These are phyloP conservation scores for Xenoacremonium recifei DNA, from an alignment of 2,329 filamentous ascomycete species.

Conservation along the genomic window DNA sequence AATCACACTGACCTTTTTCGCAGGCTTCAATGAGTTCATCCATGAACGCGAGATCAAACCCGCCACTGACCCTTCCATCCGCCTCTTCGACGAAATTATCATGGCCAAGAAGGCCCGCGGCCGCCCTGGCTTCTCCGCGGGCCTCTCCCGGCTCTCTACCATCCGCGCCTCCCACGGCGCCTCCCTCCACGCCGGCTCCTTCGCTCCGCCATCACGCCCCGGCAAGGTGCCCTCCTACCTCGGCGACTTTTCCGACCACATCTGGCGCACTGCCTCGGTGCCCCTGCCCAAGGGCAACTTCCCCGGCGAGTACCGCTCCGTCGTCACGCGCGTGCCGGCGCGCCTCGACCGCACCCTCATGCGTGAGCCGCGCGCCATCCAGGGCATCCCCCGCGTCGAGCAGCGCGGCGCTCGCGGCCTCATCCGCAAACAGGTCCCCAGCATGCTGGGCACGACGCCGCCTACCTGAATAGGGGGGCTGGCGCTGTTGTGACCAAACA, in stretches of 20 bases:
- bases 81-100: constrained; percentile 82
- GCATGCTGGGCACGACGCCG: constrained; percentile 44
- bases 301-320: constrained; percentile 59
- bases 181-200: constrained; percentile 38
- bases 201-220: constrained; percentile 35
- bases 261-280: constrained; percentile 70
- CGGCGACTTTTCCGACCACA: constrained; percentile 71
- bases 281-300: constrained; percentile 61
- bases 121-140: constrained; percentile 63
- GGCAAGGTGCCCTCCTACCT: constrained; percentile 59
- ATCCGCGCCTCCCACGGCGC: constrained; percentile 56
- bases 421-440: constrained; percentile 55
- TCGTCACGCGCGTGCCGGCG: constrained; percentile 68
- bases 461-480: constrained; percentile 31
- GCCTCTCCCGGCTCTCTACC: constrained; percentile 60
- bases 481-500: neutral
- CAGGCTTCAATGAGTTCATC: constrained; percentile 75
- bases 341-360: constrained; percentile 84
- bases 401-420: constrained; percentile 49
- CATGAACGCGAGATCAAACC: constrained; percentile 72
- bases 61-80: constrained; percentile 62
- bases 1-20: constrained; percentile 10
- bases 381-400: constrained; percentile 72
- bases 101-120: constrained; percentile 72
- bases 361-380: constrained; percentile 87